A percentile compares a stretch with the other conserved stretches of the same genome.
Conservation (phyloP, 2,329 filamentous ascomycete species). For the Calonectria multiphialidica region DNA sequence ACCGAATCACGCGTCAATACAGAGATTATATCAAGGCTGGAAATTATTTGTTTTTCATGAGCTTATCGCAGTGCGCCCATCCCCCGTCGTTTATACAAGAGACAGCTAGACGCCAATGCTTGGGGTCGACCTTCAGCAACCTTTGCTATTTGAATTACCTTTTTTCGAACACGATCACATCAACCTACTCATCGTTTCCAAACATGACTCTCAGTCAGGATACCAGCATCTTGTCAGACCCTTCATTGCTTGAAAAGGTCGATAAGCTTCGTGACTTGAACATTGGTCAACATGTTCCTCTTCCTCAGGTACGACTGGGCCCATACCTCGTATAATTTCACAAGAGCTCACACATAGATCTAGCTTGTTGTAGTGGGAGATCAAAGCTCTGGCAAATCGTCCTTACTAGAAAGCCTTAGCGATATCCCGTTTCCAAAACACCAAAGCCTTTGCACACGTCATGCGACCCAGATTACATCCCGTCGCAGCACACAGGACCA, state of each 20-base stretch:
- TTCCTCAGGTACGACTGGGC: conserved; percentile 29
- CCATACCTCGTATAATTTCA: background rate
- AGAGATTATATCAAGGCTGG: background rate
- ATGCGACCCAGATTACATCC: conserved; percentile 42
- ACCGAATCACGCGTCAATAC: background rate
- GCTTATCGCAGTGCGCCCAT: no score
- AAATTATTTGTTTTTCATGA: no score
- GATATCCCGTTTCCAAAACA: conserved; percentile 46
- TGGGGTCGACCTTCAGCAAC: background rate
- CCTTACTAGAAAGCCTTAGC: conserved; percentile 47
- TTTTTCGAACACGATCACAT: background rate
- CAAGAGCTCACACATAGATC: background rate
- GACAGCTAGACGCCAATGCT: background rate
- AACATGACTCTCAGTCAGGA: background rate
- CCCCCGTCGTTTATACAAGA: background rate
- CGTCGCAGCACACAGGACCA: background rate
- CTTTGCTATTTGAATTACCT: background rate
- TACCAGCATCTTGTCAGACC: background rate
- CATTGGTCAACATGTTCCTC: background rate
- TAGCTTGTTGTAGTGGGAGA: conserved; percentile 45
- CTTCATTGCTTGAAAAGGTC: background rate
- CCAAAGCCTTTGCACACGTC: conserved; percentile 46
- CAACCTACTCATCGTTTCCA: background rate
- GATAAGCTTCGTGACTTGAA: background rate
- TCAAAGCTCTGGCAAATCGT: conserved; percentile 49